phyloP scores from a whole-genome alignment of 2,329 filamentous ascomycete genomes.

The Aureobasidium sp. region DNA sequence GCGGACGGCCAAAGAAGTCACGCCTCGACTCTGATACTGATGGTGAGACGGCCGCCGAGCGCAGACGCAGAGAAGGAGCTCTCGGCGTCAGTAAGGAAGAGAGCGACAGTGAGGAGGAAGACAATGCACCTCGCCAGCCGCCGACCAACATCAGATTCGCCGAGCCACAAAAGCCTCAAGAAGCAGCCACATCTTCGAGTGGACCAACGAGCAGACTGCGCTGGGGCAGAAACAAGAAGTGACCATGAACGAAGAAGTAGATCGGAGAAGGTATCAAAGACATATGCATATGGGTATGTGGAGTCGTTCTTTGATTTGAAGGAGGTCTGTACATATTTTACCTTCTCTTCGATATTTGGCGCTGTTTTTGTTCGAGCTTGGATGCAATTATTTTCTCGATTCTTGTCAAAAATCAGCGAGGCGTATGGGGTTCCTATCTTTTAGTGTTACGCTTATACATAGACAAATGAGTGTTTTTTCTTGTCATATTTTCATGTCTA shows the following conservation, averaged over 20 bases:
- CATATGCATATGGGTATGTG: neutral
- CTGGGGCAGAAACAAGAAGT: conserved; percentile 13
- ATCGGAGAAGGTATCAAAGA: neutral
- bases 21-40: conserved; percentile 32
- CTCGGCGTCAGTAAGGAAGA: conserved; percentile 50
- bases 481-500: neutral
- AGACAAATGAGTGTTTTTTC: too few species aligned
- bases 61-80: conserved; percentile 65
- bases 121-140: conserved; percentile 41
- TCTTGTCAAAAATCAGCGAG: neutral
- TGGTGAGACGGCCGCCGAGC: conserved; percentile 67
- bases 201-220: neutral
- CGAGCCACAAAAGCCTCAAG: conserved; percentile 13
- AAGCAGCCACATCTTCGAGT: neutral
- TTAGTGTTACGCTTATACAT: too few species aligned
- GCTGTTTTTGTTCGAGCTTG: neutral
- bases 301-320: neutral
- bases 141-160: conserved; percentile 27
- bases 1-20: conserved; percentile 13
- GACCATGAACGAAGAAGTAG: neutral
- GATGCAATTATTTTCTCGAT: neutral
- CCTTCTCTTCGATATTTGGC: neutral
- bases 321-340: conserved; percentile 5
- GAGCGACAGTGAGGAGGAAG: conserved; percentile 51
- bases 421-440: conserved; percentile 1